Percentiles rank a stretch among this genome's conserved stretches.
phyloP scores from a whole-genome alignment of 805 yeast species.

The Ogataea haglerorum region DNA sequence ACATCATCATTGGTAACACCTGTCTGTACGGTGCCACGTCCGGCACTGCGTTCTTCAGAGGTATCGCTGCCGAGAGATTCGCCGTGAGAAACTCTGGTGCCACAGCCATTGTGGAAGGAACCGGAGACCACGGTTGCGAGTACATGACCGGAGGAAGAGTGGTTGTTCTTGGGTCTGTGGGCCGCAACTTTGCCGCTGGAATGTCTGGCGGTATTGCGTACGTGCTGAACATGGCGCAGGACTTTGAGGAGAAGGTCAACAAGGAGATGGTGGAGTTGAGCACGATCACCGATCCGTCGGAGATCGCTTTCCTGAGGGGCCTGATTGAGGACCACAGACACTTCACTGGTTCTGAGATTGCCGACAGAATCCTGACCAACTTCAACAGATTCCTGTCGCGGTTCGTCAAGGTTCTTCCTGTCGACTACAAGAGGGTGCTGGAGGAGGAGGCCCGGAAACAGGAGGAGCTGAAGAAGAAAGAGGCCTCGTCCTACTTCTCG shows the following conservation, averaged over 20 bases:
- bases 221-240: slow-evolving; percentile 93
- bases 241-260: slow-evolving; percentile 77
- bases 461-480: slow-evolving; percentile 63
- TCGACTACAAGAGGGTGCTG: slow-evolving; percentile 85
- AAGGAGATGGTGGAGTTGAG: slow-evolving; percentile 77
- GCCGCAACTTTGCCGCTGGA: slow-evolving; percentile 94
- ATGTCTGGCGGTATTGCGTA: slow-evolving; percentile 99
- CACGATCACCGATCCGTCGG: slow-evolving; percentile 77
- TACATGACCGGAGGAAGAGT: slow-evolving; percentile 99
- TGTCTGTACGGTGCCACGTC: slow-evolving; percentile 97
- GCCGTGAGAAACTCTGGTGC: slow-evolving; percentile 99
- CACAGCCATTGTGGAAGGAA: slow-evolving; percentile 92
- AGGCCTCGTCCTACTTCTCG: slow-evolving; percentile 61
- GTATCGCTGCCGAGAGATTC: slow-evolving; percentile 97
- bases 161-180: slow-evolving; percentile 86
- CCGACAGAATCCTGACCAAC: slow-evolving; percentile 75
- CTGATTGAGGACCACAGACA: slow-evolving; percentile 93
- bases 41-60: slow-evolving; percentile 90
- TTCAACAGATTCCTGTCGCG: slow-evolving; percentile 86
- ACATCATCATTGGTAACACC: slow-evolving; percentile 94
- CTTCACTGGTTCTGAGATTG: slow-evolving; percentile 89
- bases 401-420: slow-evolving; percentile 90
- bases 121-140: slow-evolving; percentile 98
- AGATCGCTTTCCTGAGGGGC: slow-evolving; percentile 90
- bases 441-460: slow-evolving; percentile 67